Evolutionary conservation across 495 filamentous ascomycete genomes (phyloP).

Genomic region (Xylaria castorea): DNA sequence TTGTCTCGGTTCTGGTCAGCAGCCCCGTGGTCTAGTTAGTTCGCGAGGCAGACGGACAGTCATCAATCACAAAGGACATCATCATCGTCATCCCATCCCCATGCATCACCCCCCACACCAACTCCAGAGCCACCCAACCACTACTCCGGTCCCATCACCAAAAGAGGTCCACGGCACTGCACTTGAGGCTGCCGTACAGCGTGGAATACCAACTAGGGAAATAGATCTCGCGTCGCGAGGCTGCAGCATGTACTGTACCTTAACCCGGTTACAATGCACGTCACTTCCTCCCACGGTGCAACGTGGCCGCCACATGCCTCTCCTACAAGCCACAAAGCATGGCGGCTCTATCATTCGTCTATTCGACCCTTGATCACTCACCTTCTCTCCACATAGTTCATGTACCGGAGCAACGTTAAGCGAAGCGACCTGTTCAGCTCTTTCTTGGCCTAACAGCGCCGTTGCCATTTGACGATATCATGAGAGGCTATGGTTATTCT

Average conservation of each 20-base stretch:
- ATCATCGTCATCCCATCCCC: conserved; percentile 7
- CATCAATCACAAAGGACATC: conserved; percentile 15
- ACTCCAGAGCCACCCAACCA: conserved; percentile 5
- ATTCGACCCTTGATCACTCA: background rate
- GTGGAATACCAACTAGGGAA: background rate
- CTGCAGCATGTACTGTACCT: conserved; percentile 22
- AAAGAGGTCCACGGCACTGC: conserved; percentile 12
- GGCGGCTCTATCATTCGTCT: background rate
- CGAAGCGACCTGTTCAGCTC: conserved; percentile 22
- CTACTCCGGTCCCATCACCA: background rate
- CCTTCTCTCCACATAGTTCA: conserved; percentile 21
- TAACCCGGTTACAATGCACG: conserved; percentile 11
- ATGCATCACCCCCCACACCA: conserved; percentile 21
- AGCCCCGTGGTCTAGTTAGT: conserved; percentile 7
- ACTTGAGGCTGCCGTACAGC: background rate
- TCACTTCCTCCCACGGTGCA: conserved; percentile 8
- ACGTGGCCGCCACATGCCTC: conserved; percentile 30
- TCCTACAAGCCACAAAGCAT: conserved; percentile 16
- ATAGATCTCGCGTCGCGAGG: conserved; percentile 22
- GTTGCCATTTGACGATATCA: background rate
- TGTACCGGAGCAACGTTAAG: conserved; percentile 15
- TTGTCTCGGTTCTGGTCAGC: conserved; percentile 16
- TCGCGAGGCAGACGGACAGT: conserved; percentile 7
- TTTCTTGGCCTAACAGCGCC: conserved; percentile 20
- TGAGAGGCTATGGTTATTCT: background rate